Evolutionary conservation across 2,329 filamentous ascomycete genomes (phyloP), one percentile per base, ranked within the genome.

Genomic region (Ceratocystis variospora): DNA sequence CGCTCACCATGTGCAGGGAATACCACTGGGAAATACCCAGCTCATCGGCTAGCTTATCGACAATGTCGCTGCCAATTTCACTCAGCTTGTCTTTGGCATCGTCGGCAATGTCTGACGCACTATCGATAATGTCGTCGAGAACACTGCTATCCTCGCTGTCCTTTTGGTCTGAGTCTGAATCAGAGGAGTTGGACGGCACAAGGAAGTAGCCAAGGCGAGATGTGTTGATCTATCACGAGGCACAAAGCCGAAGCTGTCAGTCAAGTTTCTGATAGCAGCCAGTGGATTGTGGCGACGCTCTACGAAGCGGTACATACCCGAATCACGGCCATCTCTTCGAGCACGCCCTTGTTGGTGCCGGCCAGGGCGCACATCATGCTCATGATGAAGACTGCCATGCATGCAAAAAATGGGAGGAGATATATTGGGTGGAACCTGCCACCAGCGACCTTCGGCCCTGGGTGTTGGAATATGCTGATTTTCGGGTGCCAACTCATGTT

Each of bases 21-120:
- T 81, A 81, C 79, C 79, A 81, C 68, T 81, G 74, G 0, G 76
- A 75, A 66, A 81, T 76, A 28, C 79, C 79, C 33, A 81, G 72
- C 64, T 77, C 70, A 66, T 77, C 78, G 46, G 76, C 76, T 48
- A 77, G 68, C 6, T 77, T 73, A 66, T 76, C 74, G 4, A 73
- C 72, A 44, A 79, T 70, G 41, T 77, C 73, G 69, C 77, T 77
- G 68, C 79, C 55, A n/a, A 65, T 48, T 2, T 67, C 62, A 7
- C 44, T 59, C 5, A 68, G 46, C 62, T 72, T 73, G 69, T 73
- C 72, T 37, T 70, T 68, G 68, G 59, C 65, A 22, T 68, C 68
- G 61, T 68, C 69, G 8, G 61, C 62, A 5, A 70, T 12, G 19
- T 68, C 64, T 33, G 61, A 45, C 2, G 61, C 68, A 31, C 65